Percentiles rank a stretch among this genome's conserved stretches.
Evolutionary conservation across 139 green algal genomes (phyloP).

Genomic region (Coelastrella sp.): DNA sequence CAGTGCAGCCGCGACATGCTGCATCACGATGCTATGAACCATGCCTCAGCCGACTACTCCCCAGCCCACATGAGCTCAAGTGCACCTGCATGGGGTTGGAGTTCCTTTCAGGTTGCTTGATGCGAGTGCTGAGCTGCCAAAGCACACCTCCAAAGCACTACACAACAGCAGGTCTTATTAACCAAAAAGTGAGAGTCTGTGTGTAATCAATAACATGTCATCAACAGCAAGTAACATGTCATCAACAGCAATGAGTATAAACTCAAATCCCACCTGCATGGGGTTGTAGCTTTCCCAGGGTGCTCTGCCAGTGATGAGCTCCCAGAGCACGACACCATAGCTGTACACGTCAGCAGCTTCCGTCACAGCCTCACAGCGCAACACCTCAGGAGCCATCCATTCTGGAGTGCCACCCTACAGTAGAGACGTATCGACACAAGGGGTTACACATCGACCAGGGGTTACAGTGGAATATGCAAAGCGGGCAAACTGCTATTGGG

Average conservation of each 20-base stretch:
- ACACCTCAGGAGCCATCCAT: conserved; percentile 91
- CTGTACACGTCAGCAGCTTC: conserved; percentile 62
- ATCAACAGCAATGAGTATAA: neutral
- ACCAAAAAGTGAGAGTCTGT: too few relatives aligned
- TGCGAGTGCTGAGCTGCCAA: too few relatives aligned
- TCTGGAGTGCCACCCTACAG: conserved; percentile 64
- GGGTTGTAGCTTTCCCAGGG: conserved; percentile 81
- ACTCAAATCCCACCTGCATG: conserved; percentile 70
- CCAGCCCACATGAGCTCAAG: too few relatives aligned
- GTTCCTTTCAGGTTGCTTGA: too few relatives aligned
- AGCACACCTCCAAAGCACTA: too few relatives aligned
- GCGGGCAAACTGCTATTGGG: too few relatives aligned
- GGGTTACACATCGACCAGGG: neutral
- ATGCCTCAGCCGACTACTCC: too few relatives aligned
- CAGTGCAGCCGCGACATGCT: too few relatives aligned
- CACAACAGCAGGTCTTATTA: too few relatives aligned
- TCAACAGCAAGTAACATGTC: neutral
- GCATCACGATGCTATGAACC: too few relatives aligned
- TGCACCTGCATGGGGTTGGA: too few relatives aligned
- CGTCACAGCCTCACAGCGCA: conserved; percentile 59
- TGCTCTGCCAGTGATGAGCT: conserved; percentile 78
- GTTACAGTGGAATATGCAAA: too few relatives aligned
- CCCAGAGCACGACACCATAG: conserved; percentile 82
- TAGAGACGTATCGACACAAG: neutral
- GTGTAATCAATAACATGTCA: neutral